Evolutionary conservation across 169 alveolate genomes (phyloP).

Genomic region (Plasmodium ovale): DNA sequence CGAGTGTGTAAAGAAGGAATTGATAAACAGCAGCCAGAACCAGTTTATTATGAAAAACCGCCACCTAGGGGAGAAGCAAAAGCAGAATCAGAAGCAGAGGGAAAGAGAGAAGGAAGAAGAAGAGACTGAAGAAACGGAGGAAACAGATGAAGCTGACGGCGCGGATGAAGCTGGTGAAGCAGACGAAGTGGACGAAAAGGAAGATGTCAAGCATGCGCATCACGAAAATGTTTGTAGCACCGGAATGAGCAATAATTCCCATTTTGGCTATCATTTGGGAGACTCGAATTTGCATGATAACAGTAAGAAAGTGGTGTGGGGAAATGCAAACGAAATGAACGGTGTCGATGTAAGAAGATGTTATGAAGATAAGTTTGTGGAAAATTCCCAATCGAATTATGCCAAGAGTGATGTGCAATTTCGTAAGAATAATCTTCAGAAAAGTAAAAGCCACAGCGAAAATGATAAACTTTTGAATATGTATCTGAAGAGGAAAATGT

Average conservation of each 20-base stretch:
- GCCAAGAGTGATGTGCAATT: background rate
- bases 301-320: background rate
- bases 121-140: background rate
- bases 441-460: slow-evolving; percentile 57
- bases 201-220: too few species aligned
- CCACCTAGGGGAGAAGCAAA: background rate
- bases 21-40: too few species aligned
- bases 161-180: too few species aligned
- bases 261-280: background rate
- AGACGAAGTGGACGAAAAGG: too few species aligned
- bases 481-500: slow-evolving; percentile 18
- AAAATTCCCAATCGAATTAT: background rate
- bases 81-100: background rate
- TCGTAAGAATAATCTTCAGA: background rate
- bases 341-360: background rate
- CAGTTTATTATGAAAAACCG: too few species aligned
- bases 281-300: background rate
- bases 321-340: background rate
- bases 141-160: background rate
- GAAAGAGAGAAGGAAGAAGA: slow-evolving; percentile 10
- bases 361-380: background rate
- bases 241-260: background rate
- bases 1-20: slow-evolving; percentile 12
- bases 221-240: background rate
- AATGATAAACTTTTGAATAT: slow-evolving; percentile 22